Base-by-base conservation (phyloP, 2,329 filamentous ascomycete genomes). In the Tolypocladium tundrense region DNA sequence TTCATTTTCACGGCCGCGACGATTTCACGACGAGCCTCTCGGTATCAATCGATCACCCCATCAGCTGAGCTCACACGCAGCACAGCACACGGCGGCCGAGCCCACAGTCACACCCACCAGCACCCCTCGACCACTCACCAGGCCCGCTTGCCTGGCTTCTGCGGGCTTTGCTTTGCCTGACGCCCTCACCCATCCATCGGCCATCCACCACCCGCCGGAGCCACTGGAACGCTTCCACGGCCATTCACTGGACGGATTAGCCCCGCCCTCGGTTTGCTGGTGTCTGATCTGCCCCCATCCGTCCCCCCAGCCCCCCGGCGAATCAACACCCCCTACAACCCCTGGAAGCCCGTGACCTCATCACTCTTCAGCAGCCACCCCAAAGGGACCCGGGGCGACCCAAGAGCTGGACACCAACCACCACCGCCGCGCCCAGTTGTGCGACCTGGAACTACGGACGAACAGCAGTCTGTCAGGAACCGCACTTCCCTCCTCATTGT, bases 301-400 rank as follows among this genome's bases (percentile, higher is more conserved):
- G 39, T 52, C 41, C 43, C 56, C 48, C 48, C 41, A 48, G 41
- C 40, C 56, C 27, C 48, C 37, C 27, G 39, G 39, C 53, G 45
- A 50, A 50, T 50, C 45, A 50, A 19, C 14, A 16, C 8, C 53
- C 53, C 14, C 45, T 41, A 37, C 52, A 52, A 58, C 58, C 60
- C 59, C 59, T 58, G 59, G 50, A 55, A 58, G 55, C 62, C 62
- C 63, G 65, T 67, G 65, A 67, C 64, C 65, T 65, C 64, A 64
- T 65, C 63, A 65, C 60, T 59, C 52, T 59, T 57, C 53, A 53
- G 56, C 40, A 55, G 45, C 41, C 53, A 60, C 62, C 55, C 56
- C 27, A 31, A 31, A 10, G 45, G 45, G 45, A 48, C 13, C 24
- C 14, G 14, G 43, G 45, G 27, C 45, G 37, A n/a, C 43, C 48